Percentiles rank a stretch among this genome's conserved stretches.
phyloP scores from a whole-genome alignment of 73 alveolate genomes.

The Paramecium primaurelia region DNA sequence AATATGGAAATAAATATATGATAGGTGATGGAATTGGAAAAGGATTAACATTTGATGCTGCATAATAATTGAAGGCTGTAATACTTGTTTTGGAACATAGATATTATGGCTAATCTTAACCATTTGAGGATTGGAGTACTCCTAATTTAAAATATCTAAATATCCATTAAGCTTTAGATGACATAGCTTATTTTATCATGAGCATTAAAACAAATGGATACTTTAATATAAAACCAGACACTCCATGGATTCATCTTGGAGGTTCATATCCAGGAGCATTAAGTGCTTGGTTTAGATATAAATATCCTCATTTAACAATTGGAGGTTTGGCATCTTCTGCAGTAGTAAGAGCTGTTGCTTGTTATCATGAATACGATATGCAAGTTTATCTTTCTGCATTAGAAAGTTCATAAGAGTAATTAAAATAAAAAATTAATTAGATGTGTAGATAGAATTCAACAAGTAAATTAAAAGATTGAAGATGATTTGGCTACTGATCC shows the following conservation, averaged over 20 bases:
- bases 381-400: conserved; percentile 49
- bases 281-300: conserved; percentile 74
- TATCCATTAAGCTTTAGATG: conserved; percentile 71
- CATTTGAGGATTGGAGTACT: conserved; percentile 61
- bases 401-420: conserved; percentile 52
- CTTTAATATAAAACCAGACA: conserved; percentile 34
- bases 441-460: conserved; percentile 49
- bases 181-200: conserved; percentile 64
- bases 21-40: conserved; percentile 43
- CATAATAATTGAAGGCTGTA: conserved; percentile 57
- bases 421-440: not conserved
- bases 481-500: conserved; percentile 51
- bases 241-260: conserved; percentile 71
- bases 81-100: conserved; percentile 70
- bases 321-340: conserved; percentile 75
- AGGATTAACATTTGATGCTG: conserved; percentile 45
- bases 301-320: conserved; percentile 68
- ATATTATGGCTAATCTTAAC: conserved; percentile 75
- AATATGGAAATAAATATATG: not conserved
- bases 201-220: not conserved
- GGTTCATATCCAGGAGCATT: conserved; percentile 85
- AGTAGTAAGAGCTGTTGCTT: conserved; percentile 70
- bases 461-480: conserved; percentile 46
- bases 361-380: conserved; percentile 67
- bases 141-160: conserved; percentile 59